These are phyloP conservation scores for Cichorium intybus DNA, from an alignment of 140 eudicot species.

Conservation along the genomic window DNA sequence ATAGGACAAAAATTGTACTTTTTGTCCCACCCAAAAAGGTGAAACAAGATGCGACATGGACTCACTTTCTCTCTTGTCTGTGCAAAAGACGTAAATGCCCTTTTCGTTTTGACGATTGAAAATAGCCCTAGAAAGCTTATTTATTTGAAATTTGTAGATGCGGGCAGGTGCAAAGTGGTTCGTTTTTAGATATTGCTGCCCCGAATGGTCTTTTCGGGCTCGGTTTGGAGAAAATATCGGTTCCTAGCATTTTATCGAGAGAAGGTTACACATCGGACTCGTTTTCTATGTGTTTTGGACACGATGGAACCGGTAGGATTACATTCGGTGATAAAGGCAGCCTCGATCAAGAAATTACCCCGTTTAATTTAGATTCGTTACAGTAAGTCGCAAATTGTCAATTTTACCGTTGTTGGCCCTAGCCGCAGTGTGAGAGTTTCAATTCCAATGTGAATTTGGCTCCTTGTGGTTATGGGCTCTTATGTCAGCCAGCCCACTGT, in stretches of 20 bases:
- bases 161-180: slow-evolving; percentile 95
- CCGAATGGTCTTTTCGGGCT: slow-evolving; percentile 93
- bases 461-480: no score
- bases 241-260: slow-evolving; percentile 71
- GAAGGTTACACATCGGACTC: slow-evolving; percentile 84
- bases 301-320: slow-evolving; percentile 85
- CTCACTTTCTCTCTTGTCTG: background rate
- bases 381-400: slow-evolving; percentile 62
- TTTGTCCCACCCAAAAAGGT: background rate
- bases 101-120: no score
- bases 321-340: slow-evolving; percentile 91
- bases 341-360: slow-evolving; percentile 78
- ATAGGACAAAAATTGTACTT: no score
- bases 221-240: slow-evolving; percentile 88
- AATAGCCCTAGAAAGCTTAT: background rate
- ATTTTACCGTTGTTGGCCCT: no score
- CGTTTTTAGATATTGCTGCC: slow-evolving; percentile 90
- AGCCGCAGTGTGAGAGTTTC: no score
- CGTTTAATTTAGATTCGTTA: slow-evolving; percentile 57
- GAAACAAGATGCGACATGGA: background rate
- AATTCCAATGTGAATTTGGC: no score
- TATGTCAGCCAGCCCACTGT: no score
- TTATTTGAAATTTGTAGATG: slow-evolving; percentile 53
- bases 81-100: background rate
- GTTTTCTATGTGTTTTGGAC: slow-evolving; percentile 96